Base-by-base conservation (phyloP, 257 asterid genomes). In the Penstemon davidsonii region DNA sequence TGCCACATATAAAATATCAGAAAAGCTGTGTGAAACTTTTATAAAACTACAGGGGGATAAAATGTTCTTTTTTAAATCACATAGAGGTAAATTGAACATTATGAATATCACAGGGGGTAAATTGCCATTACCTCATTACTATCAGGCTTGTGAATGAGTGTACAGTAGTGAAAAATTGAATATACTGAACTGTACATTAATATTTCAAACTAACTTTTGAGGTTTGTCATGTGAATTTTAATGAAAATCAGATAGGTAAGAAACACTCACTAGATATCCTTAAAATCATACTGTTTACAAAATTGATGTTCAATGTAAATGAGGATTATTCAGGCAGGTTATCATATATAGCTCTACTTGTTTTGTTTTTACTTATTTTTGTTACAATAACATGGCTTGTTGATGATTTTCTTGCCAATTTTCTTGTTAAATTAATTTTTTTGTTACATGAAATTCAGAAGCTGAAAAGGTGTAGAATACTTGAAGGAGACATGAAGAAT, bases 401-500 rank as follows among this genome's bases (percentile, higher is more conserved):
- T 62, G 8, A 47, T 40, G 62, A 43, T 43, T 25, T 62, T 25
- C 62, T 50, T 40, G n/a, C 7, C 45, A 38, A 37, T 41, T 45
- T 42, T n/a, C 67, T 73, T 72, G 58, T 55, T 70, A 60, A 69
- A 60, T 36, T 63, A 13, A 15, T 64, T 55, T 6, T 6, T 39
- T 18, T 64, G 25, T 12, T 59, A 9, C 56, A 37, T 72, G 74
- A 69, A 66, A 63, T 65, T 72, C 79, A 73, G 80, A 52, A 39
- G 44, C 62, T 39, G 13, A 72, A 56, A 74, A 18, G 77, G 75
- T 18, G 44, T 76, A 73, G 67, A 64, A 58, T 55, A 56, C 44
- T 70, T 33, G 64, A 53, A 45, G 64, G 45, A 64, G 70, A 60
- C 71, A 87, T 88, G 97, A 85, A 79, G 79, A 75, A 69, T 62